Evolutionary conservation across 352 stramenopile species (phyloP).

Genomic region (Pythium phragmiticola): DNA sequence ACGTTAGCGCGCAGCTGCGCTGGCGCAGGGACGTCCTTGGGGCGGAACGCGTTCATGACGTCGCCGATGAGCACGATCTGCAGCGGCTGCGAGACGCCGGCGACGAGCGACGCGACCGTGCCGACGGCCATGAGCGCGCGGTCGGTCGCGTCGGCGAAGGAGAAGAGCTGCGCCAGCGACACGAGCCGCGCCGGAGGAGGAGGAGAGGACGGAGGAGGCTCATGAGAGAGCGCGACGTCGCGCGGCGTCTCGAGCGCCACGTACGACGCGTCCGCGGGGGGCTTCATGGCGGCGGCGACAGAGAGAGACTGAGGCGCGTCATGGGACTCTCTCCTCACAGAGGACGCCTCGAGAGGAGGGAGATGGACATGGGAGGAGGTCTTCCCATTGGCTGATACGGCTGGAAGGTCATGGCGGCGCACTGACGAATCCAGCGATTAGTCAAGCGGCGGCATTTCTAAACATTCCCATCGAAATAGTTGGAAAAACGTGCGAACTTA

Average conservation of each 20-base stretch:
- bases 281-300: constrained; percentile 1
- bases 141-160: constrained; percentile 54
- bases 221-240: not conserved
- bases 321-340: not conserved
- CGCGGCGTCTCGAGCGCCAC: constrained; percentile 5
- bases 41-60: constrained; percentile 69
- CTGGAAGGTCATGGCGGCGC: not conserved
- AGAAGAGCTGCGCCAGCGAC: constrained; percentile 45
- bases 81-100: constrained; percentile 55
- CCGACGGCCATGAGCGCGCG: constrained; percentile 55
- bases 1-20: constrained; percentile 27
- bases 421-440: constrained; percentile 9
- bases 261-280: not conserved
- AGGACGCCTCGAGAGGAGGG: not conserved
- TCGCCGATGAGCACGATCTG: constrained; percentile 76
- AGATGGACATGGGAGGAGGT: not conserved
- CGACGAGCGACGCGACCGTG: constrained; percentile 37
- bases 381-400: not conserved
- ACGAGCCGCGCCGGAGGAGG: constrained; percentile 28
- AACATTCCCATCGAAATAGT: not conserved
- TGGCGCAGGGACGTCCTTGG: not conserved
- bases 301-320: not conserved
- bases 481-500: constrained; percentile 6
- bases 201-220: not conserved
- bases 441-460: not conserved